Percentiles rank a stretch among this genome's conserved stretches.
Evolutionary conservation across 2,329 filamentous ascomycete species (phyloP).

Genomic region (Purpureocillium takamizusanense): DNA sequence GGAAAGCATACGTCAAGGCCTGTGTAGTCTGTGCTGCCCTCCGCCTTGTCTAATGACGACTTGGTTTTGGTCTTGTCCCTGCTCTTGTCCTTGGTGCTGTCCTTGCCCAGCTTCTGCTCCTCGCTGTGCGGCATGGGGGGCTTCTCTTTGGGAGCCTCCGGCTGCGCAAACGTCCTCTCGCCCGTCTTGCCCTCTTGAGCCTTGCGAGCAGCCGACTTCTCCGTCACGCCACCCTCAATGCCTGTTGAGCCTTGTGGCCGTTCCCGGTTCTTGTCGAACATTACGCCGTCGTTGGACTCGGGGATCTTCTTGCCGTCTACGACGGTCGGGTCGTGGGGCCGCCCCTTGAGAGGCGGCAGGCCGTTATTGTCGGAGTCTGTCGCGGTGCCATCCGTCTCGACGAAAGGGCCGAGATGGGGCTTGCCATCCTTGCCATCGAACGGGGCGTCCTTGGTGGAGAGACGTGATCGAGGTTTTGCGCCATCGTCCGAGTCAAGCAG

Average conservation of each 20-base stretch:
- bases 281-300: slow-evolving; percentile 68
- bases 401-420: slow-evolving; percentile 78
- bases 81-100: slow-evolving; percentile 22
- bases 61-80: slow-evolving; percentile 32
- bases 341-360: slow-evolving; percentile 37
- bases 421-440: slow-evolving; percentile 91
- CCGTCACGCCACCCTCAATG: slow-evolving; percentile 80
- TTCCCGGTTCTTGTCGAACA: slow-evolving; percentile 76
- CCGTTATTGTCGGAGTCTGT: slow-evolving; percentile 25
- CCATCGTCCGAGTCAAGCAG: slow-evolving; percentile 16
- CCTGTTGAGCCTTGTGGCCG: slow-evolving; percentile 77
- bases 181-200: slow-evolving; percentile 57
- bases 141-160: slow-evolving; percentile 76
- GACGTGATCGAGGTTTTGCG: slow-evolving; percentile 23
- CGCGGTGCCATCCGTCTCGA: slow-evolving; percentile 41
- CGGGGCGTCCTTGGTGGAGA: slow-evolving; percentile 65
- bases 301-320: slow-evolving; percentile 54
- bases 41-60: slow-evolving; percentile 30
- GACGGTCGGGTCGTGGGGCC: slow-evolving; percentile 41
- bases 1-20: slow-evolving; percentile 22
- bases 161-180: slow-evolving; percentile 62
- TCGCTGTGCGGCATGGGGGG: slow-evolving; percentile 76
- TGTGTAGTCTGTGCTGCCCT: slow-evolving; percentile 21
- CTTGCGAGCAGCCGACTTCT: slow-evolving; percentile 72
- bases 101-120: slow-evolving; percentile 53